phyloP scores from a whole-genome alignment of 139 green algal genomes.

The Chlamydomonas schloesseri region DNA sequence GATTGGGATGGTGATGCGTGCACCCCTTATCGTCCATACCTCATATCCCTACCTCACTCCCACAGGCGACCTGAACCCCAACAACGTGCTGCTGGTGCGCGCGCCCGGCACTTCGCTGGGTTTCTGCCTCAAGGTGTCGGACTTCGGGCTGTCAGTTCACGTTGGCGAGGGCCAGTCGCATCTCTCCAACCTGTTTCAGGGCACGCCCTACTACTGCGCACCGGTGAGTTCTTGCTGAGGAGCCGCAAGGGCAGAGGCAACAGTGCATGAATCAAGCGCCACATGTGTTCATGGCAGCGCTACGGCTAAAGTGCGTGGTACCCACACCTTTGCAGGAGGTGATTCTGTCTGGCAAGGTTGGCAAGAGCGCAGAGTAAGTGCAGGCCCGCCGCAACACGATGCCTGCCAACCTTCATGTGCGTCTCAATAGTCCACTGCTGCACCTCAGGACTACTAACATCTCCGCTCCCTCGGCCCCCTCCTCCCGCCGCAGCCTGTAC shows the following conservation, averaged over 20 bases:
- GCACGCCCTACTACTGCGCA: constrained; percentile 37
- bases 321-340: constrained; percentile 13
- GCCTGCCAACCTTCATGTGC: too few relatives aligned
- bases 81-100: constrained; percentile 40
- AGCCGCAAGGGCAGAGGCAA: not conserved
- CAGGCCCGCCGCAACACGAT: too few relatives aligned
- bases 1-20: too few relatives aligned
- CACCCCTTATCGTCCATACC: not conserved
- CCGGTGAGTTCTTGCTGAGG: not conserved
- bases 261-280: not conserved
- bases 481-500: constrained; percentile 19
- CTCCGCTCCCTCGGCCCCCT: not conserved
- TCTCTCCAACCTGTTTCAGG: constrained; percentile 47
- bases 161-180: constrained; percentile 36
- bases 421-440: too few relatives aligned
- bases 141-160: constrained; percentile 40
- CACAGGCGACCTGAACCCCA: constrained; percentile 56
- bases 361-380: constrained; percentile 33
- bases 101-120: constrained; percentile 5
- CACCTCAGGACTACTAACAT: too few relatives aligned
- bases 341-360: constrained; percentile 36
- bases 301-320: not conserved
- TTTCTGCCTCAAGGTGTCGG: constrained; percentile 40
- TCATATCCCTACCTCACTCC: not conserved
- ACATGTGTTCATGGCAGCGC: not conserved